Conservation (phyloP, 208 protist species). For the Blastocrithidia nonstop region DNA sequence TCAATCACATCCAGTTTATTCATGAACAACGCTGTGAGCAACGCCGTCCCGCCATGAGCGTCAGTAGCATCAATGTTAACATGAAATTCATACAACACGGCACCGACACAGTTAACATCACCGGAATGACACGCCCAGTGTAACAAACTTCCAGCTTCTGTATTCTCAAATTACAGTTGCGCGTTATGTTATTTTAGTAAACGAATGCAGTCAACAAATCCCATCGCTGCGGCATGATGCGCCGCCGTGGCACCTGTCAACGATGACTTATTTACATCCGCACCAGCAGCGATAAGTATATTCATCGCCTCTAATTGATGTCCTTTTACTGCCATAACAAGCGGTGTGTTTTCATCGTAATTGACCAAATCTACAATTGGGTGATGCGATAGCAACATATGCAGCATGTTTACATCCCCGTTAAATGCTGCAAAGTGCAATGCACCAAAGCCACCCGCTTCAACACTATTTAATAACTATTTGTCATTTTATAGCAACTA, state of each 20-base stretch:
- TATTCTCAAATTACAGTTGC: constrained; percentile 18
- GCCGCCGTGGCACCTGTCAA: constrained; percentile 40
- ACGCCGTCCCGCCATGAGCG: constrained; percentile 62
- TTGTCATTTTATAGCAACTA: constrained; percentile 42
- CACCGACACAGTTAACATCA: constrained; percentile 48
- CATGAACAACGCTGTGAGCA: constrained; percentile 79
- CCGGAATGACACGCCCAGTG: constrained; percentile 81
- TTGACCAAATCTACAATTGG: constrained; percentile 48
- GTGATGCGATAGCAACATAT: constrained; percentile 39
- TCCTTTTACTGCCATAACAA: constrained; percentile 73
- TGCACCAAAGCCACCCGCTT: constrained; percentile 68
- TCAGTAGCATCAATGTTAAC: constrained; percentile 57
- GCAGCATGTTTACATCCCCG: constrained; percentile 54
- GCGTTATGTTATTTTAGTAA: constrained; percentile 48
- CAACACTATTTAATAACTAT: constrained; percentile 35
- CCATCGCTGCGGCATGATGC: constrained; percentile 73
- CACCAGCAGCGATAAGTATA: constrained; percentile 38
- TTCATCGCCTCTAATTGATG: constrained; percentile 40
- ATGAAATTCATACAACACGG: constrained; percentile 65
- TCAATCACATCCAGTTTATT: constrained; percentile 51
- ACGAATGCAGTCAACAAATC: constrained; percentile 42
- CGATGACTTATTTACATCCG: constrained; percentile 46
- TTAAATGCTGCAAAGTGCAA: constrained; percentile 85
- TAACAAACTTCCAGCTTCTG: constrained; percentile 60
- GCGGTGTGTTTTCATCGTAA: constrained; percentile 73